A percentile compares a stretch with the other conserved stretches of the same genome.
Conservation (phyloP, 495 filamentous ascomycete genomes). For the Hyaloscypha finlandica region DNA sequence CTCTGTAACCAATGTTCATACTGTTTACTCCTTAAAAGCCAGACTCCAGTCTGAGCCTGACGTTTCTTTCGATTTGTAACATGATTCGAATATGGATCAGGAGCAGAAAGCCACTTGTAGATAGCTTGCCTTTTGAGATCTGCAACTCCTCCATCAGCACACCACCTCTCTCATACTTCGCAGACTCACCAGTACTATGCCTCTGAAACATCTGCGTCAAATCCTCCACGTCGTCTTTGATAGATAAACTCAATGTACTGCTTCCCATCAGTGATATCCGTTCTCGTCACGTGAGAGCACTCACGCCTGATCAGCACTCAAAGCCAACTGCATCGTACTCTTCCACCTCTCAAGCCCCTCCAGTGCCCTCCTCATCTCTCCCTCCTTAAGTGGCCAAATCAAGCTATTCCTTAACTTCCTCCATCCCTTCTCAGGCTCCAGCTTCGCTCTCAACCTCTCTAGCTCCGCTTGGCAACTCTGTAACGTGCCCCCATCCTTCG, state of each 20-base stretch:
- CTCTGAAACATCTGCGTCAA: constrained; percentile 17
- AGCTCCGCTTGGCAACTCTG: constrained; percentile 10
- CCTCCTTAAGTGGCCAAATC: constrained; percentile 24
- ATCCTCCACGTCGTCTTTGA: constrained; percentile 21
- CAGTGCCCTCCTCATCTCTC: constrained; percentile 17
- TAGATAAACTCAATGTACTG: constrained; percentile 17
- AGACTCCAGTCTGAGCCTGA: constrained; percentile 33
- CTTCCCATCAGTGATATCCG: neutral
- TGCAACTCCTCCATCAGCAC: constrained; percentile 7
- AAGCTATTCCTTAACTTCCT: constrained; percentile 8
- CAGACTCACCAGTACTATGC: constrained; percentile 15
- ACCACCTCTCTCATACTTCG: neutral
- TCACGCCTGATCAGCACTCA: constrained; percentile 18
- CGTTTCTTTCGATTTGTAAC: constrained; percentile 26
- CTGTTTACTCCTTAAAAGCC: constrained; percentile 34
- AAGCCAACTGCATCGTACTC: constrained; percentile 21
- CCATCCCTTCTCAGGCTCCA: constrained; percentile 25
- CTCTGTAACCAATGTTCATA: constrained; percentile 16
- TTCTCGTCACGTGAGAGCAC: neutral
- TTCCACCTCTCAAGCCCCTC: constrained; percentile 15
- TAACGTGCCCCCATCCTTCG: constrained; percentile 15
- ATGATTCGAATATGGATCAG: constrained; percentile 34
- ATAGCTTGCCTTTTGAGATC: constrained; percentile 18
- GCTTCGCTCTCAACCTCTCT: constrained; percentile 16
- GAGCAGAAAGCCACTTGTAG: constrained; percentile 32